Evolutionary conservation across 2,329 filamentous ascomycete species (phyloP).

Genomic region (Verticillium klebahnii): DNA sequence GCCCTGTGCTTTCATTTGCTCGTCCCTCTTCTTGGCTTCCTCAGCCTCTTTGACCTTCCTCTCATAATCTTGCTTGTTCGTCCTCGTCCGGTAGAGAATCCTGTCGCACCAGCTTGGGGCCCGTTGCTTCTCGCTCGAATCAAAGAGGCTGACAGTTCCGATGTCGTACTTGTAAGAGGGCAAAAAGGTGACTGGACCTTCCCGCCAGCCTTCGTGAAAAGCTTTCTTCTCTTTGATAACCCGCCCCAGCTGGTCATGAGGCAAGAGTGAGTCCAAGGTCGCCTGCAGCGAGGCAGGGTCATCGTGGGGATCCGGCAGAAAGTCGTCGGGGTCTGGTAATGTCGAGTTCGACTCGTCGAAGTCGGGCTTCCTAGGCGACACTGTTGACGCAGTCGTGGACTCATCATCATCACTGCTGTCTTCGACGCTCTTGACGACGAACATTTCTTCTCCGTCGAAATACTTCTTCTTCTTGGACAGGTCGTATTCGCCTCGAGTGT

Average conservation of each 20-base stretch:
- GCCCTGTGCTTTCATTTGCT: conserved; percentile 79
- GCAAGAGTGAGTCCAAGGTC: conserved; percentile 78
- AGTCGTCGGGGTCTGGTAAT: conserved; percentile 62
- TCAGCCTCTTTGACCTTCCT: conserved; percentile 58
- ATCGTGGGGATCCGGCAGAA: conserved; percentile 60
- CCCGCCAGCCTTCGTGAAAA: conserved; percentile 88
- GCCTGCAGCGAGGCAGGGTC: conserved; percentile 86
- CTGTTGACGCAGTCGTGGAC: conserved; percentile 17
- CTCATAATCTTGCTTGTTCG: conserved; percentile 64
- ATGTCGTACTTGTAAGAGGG: conserved; percentile 98
- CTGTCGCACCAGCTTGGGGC: conserved; percentile 97
- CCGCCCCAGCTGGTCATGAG: conserved; percentile 80
- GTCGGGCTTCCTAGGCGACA: neutral
- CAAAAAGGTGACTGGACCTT: conserved; percentile 82
- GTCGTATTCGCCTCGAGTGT: conserved; percentile 75
- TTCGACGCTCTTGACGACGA: conserved; percentile 26
- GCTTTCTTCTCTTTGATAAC: conserved; percentile 72
- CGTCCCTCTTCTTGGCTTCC: conserved; percentile 66
- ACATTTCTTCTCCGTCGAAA: conserved; percentile 36
- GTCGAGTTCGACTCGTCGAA: conserved; percentile 34
- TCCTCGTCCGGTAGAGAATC: conserved; percentile 77
- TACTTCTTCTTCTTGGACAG: conserved; percentile 37
- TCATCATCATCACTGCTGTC: conserved; percentile 40
- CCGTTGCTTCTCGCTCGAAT: conserved; percentile 90
- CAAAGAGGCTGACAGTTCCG: conserved; percentile 87